These are phyloP conservation scores for Ophiostoma piceae DNA, from an alignment of 2,329 filamentous ascomycete genomes.

Conservation along the genomic window DNA sequence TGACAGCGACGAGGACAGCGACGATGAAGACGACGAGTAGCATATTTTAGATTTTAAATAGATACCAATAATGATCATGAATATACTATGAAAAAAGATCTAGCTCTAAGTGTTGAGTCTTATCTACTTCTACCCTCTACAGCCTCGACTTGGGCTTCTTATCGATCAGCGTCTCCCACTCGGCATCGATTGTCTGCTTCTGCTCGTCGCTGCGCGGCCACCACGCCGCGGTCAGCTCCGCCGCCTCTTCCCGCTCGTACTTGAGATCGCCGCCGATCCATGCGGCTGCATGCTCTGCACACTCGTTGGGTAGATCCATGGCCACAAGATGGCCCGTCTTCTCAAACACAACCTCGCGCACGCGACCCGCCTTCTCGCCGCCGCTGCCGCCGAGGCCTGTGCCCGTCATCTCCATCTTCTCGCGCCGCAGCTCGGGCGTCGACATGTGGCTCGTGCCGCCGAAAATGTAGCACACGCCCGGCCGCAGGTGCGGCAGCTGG, in stretches of 20 bases:
- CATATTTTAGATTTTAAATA: conserved; percentile 8
- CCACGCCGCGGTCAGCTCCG: conserved; percentile 51
- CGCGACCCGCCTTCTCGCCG: conserved; percentile 57
- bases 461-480: conserved; percentile 64
- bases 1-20: neutral
- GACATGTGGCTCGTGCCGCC: conserved; percentile 57
- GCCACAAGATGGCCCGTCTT: conserved; percentile 73
- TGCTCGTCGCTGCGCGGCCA: conserved; percentile 43
- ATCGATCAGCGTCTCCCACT: conserved; percentile 39
- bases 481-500: conserved; percentile 56
- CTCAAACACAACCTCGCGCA: conserved; percentile 59
- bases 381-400: conserved; percentile 63
- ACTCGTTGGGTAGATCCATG: conserved; percentile 67
- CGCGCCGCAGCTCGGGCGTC: conserved; percentile 42
- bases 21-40: conserved; percentile 5
- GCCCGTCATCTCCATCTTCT: conserved; percentile 61
- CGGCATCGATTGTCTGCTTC: conserved; percentile 52
- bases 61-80: conserved; percentile 7
- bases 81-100: neutral
- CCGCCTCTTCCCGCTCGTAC: conserved; percentile 54
- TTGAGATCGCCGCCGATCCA: conserved; percentile 56
- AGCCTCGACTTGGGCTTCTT: conserved; percentile 21
- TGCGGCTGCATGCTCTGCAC: conserved; percentile 54
- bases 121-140: neutral
- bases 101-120: neutral